These are phyloP conservation scores for Hawksworthiomyces lignivorus DNA, from an alignment of 2,329 filamentous ascomycete genomes.

Conservation along the genomic window DNA sequence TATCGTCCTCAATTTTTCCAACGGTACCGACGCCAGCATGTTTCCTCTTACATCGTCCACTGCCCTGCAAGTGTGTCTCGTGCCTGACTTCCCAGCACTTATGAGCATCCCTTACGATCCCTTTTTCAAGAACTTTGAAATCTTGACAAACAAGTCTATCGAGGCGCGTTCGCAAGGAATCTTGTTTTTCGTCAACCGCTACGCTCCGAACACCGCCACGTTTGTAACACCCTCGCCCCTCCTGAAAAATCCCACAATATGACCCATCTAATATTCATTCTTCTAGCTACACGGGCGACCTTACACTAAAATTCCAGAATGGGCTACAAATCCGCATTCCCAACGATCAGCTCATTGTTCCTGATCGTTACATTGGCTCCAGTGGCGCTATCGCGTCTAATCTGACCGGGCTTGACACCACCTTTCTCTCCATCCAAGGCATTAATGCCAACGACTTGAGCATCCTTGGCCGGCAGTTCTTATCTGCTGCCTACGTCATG, in stretches of 20 bases:
- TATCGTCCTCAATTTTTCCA: slow-evolving; percentile 24
- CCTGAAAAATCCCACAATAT: too few relatives aligned
- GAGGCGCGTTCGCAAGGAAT: slow-evolving; percentile 10
- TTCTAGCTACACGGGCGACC: slow-evolving; percentile 12
- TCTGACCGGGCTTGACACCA: slow-evolving; percentile 15
- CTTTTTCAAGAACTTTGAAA: slow-evolving; percentile 12
- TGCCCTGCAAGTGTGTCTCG: slow-evolving; percentile 16
- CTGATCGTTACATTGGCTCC: slow-evolving; percentile 8
- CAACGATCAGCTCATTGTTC: slow-evolving; percentile 24
- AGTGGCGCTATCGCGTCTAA: slow-evolving; percentile 8
- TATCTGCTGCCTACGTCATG: slow-evolving; percentile 24
- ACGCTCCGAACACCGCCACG: not conserved
- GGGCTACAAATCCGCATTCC: slow-evolving; percentile 17
- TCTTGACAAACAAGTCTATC: slow-evolving; percentile 1
- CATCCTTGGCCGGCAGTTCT: slow-evolving; percentile 22
- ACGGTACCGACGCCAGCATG: slow-evolving; percentile 24
- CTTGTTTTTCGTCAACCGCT: not conserved
- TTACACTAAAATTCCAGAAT: slow-evolving; percentile 14
- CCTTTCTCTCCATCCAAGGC: slow-evolving; percentile 16
- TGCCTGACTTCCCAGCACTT: slow-evolving; percentile 14
- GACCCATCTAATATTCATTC: too few relatives aligned
- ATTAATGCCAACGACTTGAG: slow-evolving; percentile 19
- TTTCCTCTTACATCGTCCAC: slow-evolving; percentile 10
- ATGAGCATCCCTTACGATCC: slow-evolving; percentile 16
- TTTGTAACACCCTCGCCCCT: too few relatives aligned